Percentiles rank a stretch among this genome's conserved stretches.
Evolutionary conservation across 768 basidiomycete species (phyloP).

Genomic region (Mrakia frigida): DNA sequence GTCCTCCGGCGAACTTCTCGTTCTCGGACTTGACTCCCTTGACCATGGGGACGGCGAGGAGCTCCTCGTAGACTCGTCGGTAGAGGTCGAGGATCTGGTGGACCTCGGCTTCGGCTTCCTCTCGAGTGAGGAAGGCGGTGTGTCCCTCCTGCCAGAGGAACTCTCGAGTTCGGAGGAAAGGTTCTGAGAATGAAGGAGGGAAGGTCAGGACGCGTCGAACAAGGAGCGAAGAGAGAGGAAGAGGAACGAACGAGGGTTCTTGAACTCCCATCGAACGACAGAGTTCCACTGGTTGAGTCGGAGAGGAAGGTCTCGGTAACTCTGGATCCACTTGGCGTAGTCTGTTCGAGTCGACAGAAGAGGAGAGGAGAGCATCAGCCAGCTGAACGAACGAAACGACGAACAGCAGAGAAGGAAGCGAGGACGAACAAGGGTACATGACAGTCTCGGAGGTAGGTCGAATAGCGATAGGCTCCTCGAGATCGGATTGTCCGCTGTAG

Average conservation of each 20-base stretch:
- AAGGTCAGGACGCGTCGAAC: not conserved
- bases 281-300: conserved; percentile 99
- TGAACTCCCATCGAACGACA: conserved; percentile 99
- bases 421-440: conserved; percentile 84
- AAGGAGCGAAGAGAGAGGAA: not conserved
- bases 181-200: conserved; percentile 53
- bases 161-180: conserved; percentile 97
- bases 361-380: not conserved
- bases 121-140: conserved; percentile 83
- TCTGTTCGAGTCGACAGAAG: conserved; percentile 50
- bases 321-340: conserved; percentile 98
- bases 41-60: conserved; percentile 95
- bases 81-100: conserved; percentile 92
- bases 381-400: not conserved
- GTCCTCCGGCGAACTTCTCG: conserved; percentile 96
- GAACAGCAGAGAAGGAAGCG: not conserved
- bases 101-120: conserved; percentile 87
- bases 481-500: conserved; percentile 77
- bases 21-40: conserved; percentile 97
- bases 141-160: conserved; percentile 99
- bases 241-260: conserved; percentile 76
- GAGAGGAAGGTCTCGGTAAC: conserved; percentile 90
- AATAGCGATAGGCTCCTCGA: conserved; percentile 96
- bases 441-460: conserved; percentile 97
- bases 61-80: conserved; percentile 88